Conservation (phyloP, 2,329 filamentous ascomycete genomes). For the Geoglossum cookeanum region DNA sequence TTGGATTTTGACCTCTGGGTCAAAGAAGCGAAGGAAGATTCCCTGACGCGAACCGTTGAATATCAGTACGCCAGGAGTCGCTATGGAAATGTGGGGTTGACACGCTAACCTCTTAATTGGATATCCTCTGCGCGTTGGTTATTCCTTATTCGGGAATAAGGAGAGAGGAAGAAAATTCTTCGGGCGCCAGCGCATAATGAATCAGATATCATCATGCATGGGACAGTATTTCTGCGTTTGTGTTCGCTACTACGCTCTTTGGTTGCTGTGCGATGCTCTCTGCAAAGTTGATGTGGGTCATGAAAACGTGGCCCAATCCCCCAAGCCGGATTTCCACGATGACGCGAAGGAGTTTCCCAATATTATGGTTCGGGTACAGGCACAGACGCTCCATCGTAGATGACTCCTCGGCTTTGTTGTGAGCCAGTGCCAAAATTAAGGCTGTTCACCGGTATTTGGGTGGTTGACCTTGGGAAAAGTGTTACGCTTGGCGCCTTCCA, state of each 20-base stretch:
- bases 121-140: neutral
- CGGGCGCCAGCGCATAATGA: neutral
- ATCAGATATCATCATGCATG: neutral
- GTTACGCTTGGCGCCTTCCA: neutral
- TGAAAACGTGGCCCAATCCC: constrained; percentile 2
- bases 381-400: neutral
- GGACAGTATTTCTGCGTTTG: neutral
- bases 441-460: neutral
- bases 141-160: neutral
- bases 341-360: constrained; percentile 1
- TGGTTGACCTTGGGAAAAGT: neutral
- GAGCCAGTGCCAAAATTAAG: neutral
- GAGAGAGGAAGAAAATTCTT: neutral
- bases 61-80: too few relatives aligned
- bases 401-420: neutral
- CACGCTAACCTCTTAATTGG: neutral
- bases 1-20: too few relatives aligned
- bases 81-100: neutral
- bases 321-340: neutral
- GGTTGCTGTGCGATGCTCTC: neutral
- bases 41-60: too few relatives aligned
- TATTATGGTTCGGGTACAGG: neutral
- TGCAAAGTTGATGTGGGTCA: neutral
- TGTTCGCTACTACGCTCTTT: neutral
- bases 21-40: too few relatives aligned